Base-by-base conservation (phyloP, 176 grass and related monocot genomes). In the Elaeis guineensis region DNA sequence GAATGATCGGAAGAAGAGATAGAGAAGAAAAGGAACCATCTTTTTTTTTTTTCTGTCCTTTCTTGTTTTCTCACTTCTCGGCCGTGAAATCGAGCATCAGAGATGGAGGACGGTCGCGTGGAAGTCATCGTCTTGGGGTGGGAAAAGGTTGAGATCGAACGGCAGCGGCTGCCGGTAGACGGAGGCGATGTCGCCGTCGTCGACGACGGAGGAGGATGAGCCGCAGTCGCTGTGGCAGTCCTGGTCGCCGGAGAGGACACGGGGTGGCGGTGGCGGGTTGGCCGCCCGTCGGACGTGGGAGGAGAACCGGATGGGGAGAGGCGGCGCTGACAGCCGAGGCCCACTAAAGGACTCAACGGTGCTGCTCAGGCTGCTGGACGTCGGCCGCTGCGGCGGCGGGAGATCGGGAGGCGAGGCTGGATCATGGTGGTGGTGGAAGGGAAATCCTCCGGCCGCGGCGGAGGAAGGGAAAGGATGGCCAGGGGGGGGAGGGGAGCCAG, bases 161-260 rank as follows among this genome's bases (percentile, higher is more conserved):
- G 54, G 54, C 1, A 55, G n/a, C 6, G 18, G 54, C 54, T 21
- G 54, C 19, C 54, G 54, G 19, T 9, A 55, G n/a, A 17, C 54
- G 54, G 54, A 55, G 54, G 54, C 54, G 54, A 19, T 21, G 11
- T 44, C 35, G 35, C 35, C 35, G 4, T 19, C 52, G 16, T 54
- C 52, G 6, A 54, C 52, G 52, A 54, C 52, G 52, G 52, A 54
- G 52, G 52, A 54, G 15, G 52, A 54, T 1, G 52, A 54, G 1
- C 86, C 86, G 55, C 82, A 90, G 67, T 90, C 82, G 75, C 86
- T 90, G 56, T 19, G 86, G 82, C 78, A 82, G 67, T 85, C 86
- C 5, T 63, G 51, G 17, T 63, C 59, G 17, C 51, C 52, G 19
- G 52, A 17, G 52, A 54, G 52, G 17, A 18, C 79, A 18, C 68